phyloP scores from a whole-genome alignment of 805 yeast genomes.

The Starmerella geochares region DNA sequence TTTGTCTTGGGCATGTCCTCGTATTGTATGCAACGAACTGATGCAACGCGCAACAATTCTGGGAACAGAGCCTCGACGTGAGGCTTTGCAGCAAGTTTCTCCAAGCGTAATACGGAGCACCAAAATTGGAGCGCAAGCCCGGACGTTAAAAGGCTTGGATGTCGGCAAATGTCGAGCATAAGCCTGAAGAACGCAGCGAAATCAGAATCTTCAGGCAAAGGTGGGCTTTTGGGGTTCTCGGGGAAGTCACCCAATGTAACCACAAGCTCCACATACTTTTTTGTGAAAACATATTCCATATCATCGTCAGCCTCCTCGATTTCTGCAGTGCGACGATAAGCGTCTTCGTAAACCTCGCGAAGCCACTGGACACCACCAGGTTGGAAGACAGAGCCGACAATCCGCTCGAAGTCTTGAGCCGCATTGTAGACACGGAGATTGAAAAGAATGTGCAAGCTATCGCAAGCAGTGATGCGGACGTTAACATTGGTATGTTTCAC shows the following conservation, averaged over 20 bases:
- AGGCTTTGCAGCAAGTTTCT: constrained; percentile 40
- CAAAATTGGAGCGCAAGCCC: constrained; percentile 88
- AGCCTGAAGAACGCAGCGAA: constrained; percentile 58
- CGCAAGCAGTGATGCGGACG: constrained; percentile 74
- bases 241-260: constrained; percentile 76
- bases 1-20: constrained; percentile 56
- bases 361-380: constrained; percentile 65
- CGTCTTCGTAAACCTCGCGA: constrained; percentile 43
- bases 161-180: constrained; percentile 69
- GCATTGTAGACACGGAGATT: constrained; percentile 57
- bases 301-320: constrained; percentile 57
- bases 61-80: constrained; percentile 49
- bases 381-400: constrained; percentile 69
- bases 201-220: constrained; percentile 47
- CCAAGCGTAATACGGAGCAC: constrained; percentile 80
- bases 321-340: constrained; percentile 27
- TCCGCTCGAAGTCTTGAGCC: constrained; percentile 59
- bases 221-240: constrained; percentile 31
- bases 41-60: constrained; percentile 60
- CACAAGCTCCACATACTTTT: constrained; percentile 87
- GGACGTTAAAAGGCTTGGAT: constrained; percentile 78
- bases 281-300: constrained; percentile 64
- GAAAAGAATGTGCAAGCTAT: constrained; percentile 79
- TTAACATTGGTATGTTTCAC: constrained; percentile 40
- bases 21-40: constrained; percentile 68